phyloP scores from a whole-genome alignment of 2,329 filamentous ascomycete genomes.

The Scytalidium sp. region DNA sequence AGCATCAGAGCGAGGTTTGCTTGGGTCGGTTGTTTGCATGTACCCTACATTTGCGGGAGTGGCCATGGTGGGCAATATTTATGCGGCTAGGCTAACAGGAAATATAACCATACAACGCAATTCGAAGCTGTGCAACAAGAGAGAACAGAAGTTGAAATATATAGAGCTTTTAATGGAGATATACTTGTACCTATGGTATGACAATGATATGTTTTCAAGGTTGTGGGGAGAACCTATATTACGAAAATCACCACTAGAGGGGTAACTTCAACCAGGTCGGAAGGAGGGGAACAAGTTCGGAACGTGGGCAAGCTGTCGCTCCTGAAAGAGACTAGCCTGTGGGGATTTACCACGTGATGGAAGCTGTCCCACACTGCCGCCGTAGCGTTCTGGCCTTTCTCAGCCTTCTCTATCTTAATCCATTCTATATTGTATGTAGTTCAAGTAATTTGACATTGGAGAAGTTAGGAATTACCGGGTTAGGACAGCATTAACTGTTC shows the following conservation, averaged over 20 bases:
- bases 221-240: not conserved
- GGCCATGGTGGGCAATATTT: conserved; percentile 15
- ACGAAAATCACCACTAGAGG: no score
- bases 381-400: no score
- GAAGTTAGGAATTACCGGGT: not conserved
- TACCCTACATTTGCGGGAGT: conserved; percentile 22
- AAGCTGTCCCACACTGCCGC: not conserved
- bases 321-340: not conserved
- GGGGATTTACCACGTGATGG: not conserved
- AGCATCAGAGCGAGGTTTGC: conserved; percentile 22
- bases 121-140: not conserved
- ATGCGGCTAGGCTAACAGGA: not conserved
- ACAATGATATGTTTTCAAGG: not conserved
- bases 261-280: not conserved
- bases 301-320: not conserved
- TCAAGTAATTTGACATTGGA: not conserved
- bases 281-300: not conserved
- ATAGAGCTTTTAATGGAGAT: not conserved
- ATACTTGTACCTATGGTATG: not conserved
- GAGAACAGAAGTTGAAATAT: not conserved
- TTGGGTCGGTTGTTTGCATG: conserved; percentile 20
- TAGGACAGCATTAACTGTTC: not conserved
- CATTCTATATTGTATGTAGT: no score
- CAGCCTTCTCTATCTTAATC: no score
- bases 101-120: not conserved